Evolutionary conservation across 768 basidiomycete genomes (phyloP), one percentile per base, ranked within the genome.

Genomic region (Auricularia sp.): DNA sequence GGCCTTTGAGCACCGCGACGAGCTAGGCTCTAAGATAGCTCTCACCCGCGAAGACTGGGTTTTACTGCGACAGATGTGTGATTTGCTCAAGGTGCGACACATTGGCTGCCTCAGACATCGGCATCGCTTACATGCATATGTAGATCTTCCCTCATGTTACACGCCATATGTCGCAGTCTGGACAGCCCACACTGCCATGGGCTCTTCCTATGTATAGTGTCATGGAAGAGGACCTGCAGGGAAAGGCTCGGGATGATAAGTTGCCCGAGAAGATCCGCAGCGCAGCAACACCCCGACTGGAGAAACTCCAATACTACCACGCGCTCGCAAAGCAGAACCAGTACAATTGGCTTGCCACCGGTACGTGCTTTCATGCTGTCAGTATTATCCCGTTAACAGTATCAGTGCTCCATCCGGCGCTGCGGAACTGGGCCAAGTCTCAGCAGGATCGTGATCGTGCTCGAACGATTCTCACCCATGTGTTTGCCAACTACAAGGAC

Each of bases 281-380:
- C 61, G 36, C 61, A 34, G 51, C 65, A 14, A 21, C 62, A 23
- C 33, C 42, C 3, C 1, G 33, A 23, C 33, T 23, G 34, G 14
- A 18, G 7, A 16, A 51, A 70, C 79, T 69, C 64, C 87, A 87
- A 87, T 70, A 88, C 87, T 70, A 86, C 85, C 85, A 88, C 87
- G 67, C 83, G 81, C 54, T 84, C 82, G 29, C 69, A 72, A 62
- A 79, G 82, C 61, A 81, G 67, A 18, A 71, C 73, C 65, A 75
- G 73, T 61, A 74, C 76, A 6, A 83, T 87, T 0, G 84, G 81
- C 51, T 91, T 77, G 16, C 92, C 91, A 67, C 82, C 83, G 14
- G 73, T 61, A 39, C 11, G 36, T 39, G 36, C 5, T 39, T 4
- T 39, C 5, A 4, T 11, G 4, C 36, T 11, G 5, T 39, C 36